phyloP scores from a whole-genome alignment of 345 rosid species.

The Kandelia obovata region DNA sequence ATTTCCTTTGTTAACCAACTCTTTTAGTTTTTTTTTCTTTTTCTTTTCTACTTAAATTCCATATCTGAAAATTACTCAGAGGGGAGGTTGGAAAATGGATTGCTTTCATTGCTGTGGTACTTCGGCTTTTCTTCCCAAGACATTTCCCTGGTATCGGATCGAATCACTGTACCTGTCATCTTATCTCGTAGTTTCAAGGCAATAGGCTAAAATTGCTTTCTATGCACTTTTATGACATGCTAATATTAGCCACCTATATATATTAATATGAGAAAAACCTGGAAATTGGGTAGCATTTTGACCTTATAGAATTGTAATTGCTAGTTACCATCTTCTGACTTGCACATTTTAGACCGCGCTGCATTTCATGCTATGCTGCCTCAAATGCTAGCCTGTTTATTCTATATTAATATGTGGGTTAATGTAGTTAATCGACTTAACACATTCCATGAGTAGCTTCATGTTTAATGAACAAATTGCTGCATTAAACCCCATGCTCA shows the following conservation, averaged over 20 bases:
- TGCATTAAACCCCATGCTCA: too few relatives aligned
- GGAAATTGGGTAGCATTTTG: neutral
- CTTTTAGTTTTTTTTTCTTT: neutral
- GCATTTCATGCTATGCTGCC: neutral
- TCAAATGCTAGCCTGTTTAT: too few relatives aligned
- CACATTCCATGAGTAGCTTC: too few relatives aligned
- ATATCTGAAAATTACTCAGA: constrained; percentile 27
- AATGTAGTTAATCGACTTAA: too few relatives aligned
- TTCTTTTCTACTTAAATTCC: constrained; percentile 1
- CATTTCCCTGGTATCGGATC: constrained; percentile 63
- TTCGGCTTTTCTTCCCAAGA: constrained; percentile 74
- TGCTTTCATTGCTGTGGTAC: constrained; percentile 65
- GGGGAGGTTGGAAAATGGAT: constrained; percentile 91
- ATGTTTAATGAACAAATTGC: too few relatives aligned
- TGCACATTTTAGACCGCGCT: neutral
- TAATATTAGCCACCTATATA: neutral
- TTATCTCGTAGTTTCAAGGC: neutral
- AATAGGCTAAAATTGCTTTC: neutral
- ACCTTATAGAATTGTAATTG: too few relatives aligned
- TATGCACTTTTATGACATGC: neutral
- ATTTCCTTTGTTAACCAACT: neutral
- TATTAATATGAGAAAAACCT: neutral
- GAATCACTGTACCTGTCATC: neutral
- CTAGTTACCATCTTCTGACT: too few relatives aligned
- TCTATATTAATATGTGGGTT: too few relatives aligned